A percentile compares a stretch with the other conserved stretches of the same genome.
Conservation (phyloP, 805 yeast genomes). For the Yarrowia sp. region DNA sequence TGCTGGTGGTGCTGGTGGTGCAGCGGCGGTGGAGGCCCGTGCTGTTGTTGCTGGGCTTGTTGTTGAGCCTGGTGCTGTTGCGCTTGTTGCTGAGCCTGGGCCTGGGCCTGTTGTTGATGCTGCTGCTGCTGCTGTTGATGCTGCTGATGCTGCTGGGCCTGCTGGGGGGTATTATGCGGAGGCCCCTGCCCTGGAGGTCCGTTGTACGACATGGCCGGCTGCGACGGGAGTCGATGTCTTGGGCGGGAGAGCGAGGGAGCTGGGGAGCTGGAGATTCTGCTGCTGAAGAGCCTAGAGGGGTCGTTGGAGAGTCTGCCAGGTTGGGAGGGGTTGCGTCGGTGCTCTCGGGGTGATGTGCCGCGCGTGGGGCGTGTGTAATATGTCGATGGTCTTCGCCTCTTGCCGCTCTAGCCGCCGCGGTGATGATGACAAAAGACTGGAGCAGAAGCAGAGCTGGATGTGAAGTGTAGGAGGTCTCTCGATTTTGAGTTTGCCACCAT, state of each 20-base stretch:
- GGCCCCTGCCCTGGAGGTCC: slow-evolving; percentile 33
- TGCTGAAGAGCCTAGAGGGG: not conserved
- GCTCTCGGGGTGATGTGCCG: not conserved
- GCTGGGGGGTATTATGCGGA: slow-evolving; percentile 20
- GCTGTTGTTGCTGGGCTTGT: not conserved
- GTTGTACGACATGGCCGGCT: slow-evolving; percentile 21
- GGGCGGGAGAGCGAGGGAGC: too few species aligned
- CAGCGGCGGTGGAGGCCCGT: not conserved
- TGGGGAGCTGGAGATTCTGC: not conserved
- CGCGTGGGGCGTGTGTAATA: too few species aligned
- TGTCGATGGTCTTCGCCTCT: slow-evolving; percentile 12
- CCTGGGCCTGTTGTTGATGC: not conserved
- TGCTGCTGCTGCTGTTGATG: not conserved
- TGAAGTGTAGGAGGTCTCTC: slow-evolving; percentile 29
- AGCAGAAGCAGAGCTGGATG: slow-evolving; percentile 21
- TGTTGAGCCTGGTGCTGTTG: not conserved
- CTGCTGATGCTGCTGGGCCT: not conserved
- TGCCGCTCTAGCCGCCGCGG: slow-evolving; percentile 37
- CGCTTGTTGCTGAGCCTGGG: not conserved
- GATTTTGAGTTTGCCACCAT: slow-evolving; percentile 20
- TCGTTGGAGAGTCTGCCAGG: too few species aligned
- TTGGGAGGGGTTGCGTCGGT: too few species aligned
- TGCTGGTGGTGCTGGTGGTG: slow-evolving; percentile 10
- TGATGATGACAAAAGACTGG: slow-evolving; percentile 34
- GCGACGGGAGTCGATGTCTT: too few species aligned